Conservation (phyloP, 306 rosid genomes). For the Ceratonia siliqua region DNA sequence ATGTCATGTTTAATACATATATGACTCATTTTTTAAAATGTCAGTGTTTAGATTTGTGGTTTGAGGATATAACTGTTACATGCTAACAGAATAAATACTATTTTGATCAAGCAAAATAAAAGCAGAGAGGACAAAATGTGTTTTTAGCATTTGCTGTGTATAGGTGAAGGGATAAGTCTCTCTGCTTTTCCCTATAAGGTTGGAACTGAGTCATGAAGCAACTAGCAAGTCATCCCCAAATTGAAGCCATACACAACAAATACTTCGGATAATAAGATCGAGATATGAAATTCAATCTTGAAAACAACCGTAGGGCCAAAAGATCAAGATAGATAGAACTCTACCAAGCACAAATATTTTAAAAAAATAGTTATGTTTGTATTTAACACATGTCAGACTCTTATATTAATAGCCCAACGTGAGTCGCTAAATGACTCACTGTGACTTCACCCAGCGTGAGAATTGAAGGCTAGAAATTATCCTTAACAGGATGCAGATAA, state of each 20-base stretch:
- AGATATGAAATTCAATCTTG: neutral
- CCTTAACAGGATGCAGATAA: constrained; percentile 15
- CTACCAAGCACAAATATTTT: no score
- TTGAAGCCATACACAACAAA: neutral
- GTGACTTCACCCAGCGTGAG: neutral
- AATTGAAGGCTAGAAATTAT: constrained; percentile 1
- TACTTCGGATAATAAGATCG: neutral
- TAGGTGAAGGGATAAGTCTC: neutral
- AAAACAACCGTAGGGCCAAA: constrained; percentile 14
- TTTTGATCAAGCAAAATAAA: neutral
- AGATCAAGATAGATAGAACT: neutral
- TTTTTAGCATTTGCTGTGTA: neutral
- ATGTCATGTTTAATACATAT: no score
- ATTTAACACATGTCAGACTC: no score
- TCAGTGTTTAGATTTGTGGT: constrained; percentile 4
- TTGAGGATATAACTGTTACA: neutral
- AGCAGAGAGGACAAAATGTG: neutral
- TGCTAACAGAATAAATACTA: neutral
- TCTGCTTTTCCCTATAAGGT: constrained; percentile 9
- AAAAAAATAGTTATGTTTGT: no score
- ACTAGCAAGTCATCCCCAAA: neutral
- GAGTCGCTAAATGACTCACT: neutral
- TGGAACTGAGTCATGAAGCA: neutral
- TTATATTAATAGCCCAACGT: no score
- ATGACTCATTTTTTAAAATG: no score